Conservation (phyloP, 768 basidiomycete genomes). For the Xanthoconium stramineum region DNA sequence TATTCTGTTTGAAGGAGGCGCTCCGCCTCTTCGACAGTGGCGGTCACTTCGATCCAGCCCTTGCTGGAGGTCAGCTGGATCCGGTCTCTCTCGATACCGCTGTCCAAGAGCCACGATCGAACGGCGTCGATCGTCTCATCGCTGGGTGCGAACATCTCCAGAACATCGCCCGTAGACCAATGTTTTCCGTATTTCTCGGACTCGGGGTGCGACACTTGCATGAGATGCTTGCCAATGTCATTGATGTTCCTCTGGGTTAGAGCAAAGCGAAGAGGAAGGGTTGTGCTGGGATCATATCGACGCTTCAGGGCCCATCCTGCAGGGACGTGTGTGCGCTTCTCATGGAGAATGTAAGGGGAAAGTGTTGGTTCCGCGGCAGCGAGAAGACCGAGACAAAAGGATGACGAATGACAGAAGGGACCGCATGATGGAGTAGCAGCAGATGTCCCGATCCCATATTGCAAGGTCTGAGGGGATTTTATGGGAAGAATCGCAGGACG, state of each 20-base stretch:
- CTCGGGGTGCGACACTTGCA: constrained; percentile 34
- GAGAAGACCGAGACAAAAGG: neutral
- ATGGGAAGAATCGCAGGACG: constrained; percentile 9
- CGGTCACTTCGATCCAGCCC: constrained; percentile 26
- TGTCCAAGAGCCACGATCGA: constrained; percentile 26
- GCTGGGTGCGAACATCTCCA: constrained; percentile 27
- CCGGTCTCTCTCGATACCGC: constrained; percentile 23
- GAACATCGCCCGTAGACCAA: constrained; percentile 28
- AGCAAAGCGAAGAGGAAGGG: constrained; percentile 25
- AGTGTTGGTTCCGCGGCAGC: neutral
- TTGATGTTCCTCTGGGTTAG: constrained; percentile 18
- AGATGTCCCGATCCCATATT: neutral
- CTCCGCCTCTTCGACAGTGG: constrained; percentile 26
- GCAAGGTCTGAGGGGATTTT: constrained; percentile 1
- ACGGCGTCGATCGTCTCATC: constrained; percentile 26
- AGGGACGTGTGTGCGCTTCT: constrained; percentile 9
- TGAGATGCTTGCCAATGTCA: constrained; percentile 24
- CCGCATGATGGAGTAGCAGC: constrained; percentile 8
- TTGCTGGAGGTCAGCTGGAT: constrained; percentile 20
- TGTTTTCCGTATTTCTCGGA: constrained; percentile 33
- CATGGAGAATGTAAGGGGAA: neutral
- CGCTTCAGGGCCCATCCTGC: constrained; percentile 37
- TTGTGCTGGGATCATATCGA: constrained; percentile 10
- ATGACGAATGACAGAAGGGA: constrained; percentile 16
- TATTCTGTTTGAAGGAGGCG: constrained; percentile 33